phyloP scores from a whole-genome alignment of 768 basidiomycete genomes.

The Phallus indusiatus region DNA sequence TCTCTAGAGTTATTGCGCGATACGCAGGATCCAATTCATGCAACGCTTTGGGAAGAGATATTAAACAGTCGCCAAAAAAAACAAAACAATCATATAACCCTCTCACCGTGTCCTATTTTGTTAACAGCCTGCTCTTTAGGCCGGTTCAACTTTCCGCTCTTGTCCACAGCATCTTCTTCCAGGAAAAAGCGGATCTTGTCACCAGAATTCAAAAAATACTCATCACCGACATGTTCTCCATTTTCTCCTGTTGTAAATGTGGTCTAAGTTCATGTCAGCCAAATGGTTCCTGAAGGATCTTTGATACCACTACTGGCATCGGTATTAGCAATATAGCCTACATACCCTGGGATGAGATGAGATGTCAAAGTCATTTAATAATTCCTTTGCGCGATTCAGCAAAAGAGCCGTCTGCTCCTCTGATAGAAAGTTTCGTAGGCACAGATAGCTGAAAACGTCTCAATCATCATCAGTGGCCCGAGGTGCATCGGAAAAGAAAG shows the following conservation, averaged over 20 bases:
- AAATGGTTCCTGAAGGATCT: not conserved
- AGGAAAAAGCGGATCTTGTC: constrained; percentile 95
- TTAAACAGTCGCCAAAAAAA: not conserved
- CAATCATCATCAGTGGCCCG: not conserved
- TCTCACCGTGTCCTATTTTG: constrained; percentile 85
- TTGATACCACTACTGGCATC: no score
- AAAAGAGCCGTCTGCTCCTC: constrained; percentile 50
- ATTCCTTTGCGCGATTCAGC: constrained; percentile 56
- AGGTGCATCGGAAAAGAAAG: not conserved
- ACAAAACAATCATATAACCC: not conserved
- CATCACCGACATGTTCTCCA: constrained; percentile 74
- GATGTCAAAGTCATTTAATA: constrained; percentile 71
- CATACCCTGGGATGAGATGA: constrained; percentile 71
- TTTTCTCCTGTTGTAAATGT: constrained; percentile 78
- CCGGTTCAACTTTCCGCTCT: constrained; percentile 56
- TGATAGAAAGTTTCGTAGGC: constrained; percentile 65
- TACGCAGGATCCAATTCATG: constrained; percentile 83
- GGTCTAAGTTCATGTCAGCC: constrained; percentile 41
- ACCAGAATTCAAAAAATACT: constrained; percentile 86
- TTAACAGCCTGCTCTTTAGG: constrained; percentile 78
- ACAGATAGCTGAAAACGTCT: constrained; percentile 50
- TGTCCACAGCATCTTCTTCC: constrained; percentile 76
- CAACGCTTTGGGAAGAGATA: constrained; percentile 38
- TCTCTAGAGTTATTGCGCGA: constrained; percentile 70
- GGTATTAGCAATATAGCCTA: constrained; percentile 16